Percentiles rank a stretch among this genome's conserved stretches.
These are phyloP conservation scores for Dalbergia cochinchinensis DNA, from an alignment of 306 rosid genomes.

Conservation along the genomic window DNA sequence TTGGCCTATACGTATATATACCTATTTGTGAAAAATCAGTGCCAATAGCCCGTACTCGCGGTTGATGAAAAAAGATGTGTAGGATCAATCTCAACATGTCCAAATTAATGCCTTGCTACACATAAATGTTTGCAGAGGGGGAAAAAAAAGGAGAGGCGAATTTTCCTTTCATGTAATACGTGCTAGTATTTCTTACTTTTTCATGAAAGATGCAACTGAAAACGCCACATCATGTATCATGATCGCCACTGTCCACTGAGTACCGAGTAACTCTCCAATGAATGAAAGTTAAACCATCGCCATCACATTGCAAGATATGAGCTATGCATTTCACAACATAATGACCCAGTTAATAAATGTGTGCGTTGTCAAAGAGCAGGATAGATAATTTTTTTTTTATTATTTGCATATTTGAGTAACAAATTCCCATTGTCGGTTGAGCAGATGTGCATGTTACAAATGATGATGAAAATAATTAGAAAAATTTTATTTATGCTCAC, in stretches of 20 bases:
- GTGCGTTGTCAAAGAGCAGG: slow-evolving; percentile 36
- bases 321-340: slow-evolving; percentile 32
- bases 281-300: slow-evolving; percentile 35
- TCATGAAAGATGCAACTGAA: slow-evolving; percentile 40
- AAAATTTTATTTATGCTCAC: too few relatives aligned
- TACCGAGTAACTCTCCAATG: slow-evolving; percentile 20
- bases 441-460: background rate
- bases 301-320: slow-evolving; percentile 33
- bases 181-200: background rate
- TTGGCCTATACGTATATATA: background rate
- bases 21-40: slow-evolving; percentile 1
- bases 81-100: slow-evolving; percentile 25
- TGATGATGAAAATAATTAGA: background rate
- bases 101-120: slow-evolving; percentile 25
- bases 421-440: slow-evolving; percentile 38
- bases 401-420: background rate
- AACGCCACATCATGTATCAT: slow-evolving; percentile 35
- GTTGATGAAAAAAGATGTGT: background rate
- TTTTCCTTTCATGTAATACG: slow-evolving; percentile 11
- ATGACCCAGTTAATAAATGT: slow-evolving; percentile 45
- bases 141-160: slow-evolving; percentile 27
- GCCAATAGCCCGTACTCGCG: background rate
- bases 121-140: slow-evolving; percentile 31
- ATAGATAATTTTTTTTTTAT: background rate
- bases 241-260: slow-evolving; percentile 28